Base-by-base conservation (phyloP, 768 basidiomycete genomes). In the Mycena albidolilacea region DNA sequence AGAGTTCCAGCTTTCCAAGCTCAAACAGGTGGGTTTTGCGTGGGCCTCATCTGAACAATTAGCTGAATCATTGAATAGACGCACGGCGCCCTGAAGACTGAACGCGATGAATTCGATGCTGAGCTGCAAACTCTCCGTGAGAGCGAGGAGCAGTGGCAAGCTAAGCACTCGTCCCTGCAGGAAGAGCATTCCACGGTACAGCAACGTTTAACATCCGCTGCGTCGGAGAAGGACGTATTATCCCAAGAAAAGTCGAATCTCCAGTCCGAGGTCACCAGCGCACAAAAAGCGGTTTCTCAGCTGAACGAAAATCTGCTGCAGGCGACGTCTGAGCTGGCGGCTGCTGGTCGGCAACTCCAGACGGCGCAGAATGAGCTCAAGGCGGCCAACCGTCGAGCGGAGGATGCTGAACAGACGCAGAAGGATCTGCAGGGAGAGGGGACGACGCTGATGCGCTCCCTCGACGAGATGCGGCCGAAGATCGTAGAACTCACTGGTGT, bases 381-480 rank as follows among this genome's bases (percentile, higher is more conserved):
- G 62, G 82, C 81, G 70, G 89, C 93, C 7, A 86, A 83, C 50
- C 87, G 91, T 64, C 92, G 94, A 5, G 92, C 91, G 7, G 92
- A 94, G 46, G 92, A 93, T 75, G 92, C 93, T 0, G 94, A 95
- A 80, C 86, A 84, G 76, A 90, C 85, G 5, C 92, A 94, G 77
- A 89, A 89, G 77, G 91, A 89, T 71, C 85, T 97, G 4, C 95
- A 95, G 77, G 83, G 85, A 0, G 95, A 97, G 81, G 94, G 95
- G 50, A 90, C 88, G n/a, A 87, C 85, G 64, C 87, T 97, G 43
- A 89, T 96, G 90, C 89, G 87, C 38, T 91, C 93, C n/a, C 82
- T 96, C 71, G 92, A 96, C 74, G 94, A 96, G 81, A 92, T 96
- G 90, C 89, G 93, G 39, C 90, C 93, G 50, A 96, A 96, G 84